Base-by-base conservation (phyloP, 441 rosid genomes). In the Mallotus japonicus region DNA sequence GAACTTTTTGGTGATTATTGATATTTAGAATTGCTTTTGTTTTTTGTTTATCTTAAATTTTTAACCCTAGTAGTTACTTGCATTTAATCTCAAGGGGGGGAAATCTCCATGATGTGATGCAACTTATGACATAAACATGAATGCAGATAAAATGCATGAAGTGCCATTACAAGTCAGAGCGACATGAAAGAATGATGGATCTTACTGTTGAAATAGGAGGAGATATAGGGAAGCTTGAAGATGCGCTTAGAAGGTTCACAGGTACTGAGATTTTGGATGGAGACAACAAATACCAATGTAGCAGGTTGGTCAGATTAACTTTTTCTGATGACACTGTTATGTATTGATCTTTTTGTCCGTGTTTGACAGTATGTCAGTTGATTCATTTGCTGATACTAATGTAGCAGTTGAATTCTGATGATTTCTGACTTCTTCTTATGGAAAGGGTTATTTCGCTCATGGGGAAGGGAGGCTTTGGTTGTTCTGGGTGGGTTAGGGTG, bases 161-260 rank as follows among this genome's bases (percentile, higher is more conserved):
- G 76, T 95, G 99, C 78, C 87, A 82, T 65, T 89, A 84, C 77
- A 95, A 90, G 75, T 91, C 97, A 53, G 99, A 89, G 78, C 83
- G 83, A 76, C 90, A 78, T 22, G 99, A 95, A 85, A 88, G 90
- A 83, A 91, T 95, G 87, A 95, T 95, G 98, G 98, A 95, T 85
- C 90, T 95, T 63, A 87, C 98, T 12, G 96, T 95, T 77, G 99
- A 95, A 87, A 93, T 93, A 67, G 97, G 83, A 72, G 98, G 99
- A 70, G 95, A 89, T 62, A 84, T 93, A 76, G 87, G 84, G 66
- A 90, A 86, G 78, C 84, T 95, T 65, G 99, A 95, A 78, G 98
- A 91, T 77, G 99, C 98, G 67, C 92, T 95, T 76, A 84, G 75
- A 68, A 89, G 84, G 69, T 95, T 90, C 78, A 93, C 98, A 0